Evolutionary conservation across 129 eudicot species (phyloP).

Genomic region (Helianthus tuberosus): DNA sequence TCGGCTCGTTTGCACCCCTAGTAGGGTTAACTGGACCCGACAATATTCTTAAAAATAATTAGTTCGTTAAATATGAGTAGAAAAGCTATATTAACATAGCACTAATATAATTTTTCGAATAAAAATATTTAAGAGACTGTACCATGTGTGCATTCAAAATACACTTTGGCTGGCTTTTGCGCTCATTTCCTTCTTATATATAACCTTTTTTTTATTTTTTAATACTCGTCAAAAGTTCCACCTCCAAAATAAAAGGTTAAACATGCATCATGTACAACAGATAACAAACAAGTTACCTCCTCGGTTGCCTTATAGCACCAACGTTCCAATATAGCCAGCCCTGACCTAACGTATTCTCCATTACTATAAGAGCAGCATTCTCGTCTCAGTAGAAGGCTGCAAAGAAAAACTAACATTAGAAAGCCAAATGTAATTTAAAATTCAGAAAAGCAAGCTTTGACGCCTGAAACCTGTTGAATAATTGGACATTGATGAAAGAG

Average conservation of each 20-base stretch:
- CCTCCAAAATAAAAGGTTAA: constrained; percentile 21
- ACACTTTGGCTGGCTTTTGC: neutral
- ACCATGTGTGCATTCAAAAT: constrained; percentile 6
- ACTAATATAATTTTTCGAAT: neutral
- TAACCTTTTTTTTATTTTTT: too few species aligned
- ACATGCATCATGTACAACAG: neutral
- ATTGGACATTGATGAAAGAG: constrained; percentile 90
- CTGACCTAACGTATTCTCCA: constrained; percentile 85
- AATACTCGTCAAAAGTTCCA: constrained; percentile 2
- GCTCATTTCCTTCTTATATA: neutral
- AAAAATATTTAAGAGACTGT: neutral
- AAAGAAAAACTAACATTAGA: constrained; percentile 25
- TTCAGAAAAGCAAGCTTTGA: constrained; percentile 11
- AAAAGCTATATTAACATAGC: constrained; percentile 3
- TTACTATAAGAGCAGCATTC: constrained; percentile 98
- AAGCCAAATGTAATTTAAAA: constrained; percentile 16
- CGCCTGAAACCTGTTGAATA: constrained; percentile 80
- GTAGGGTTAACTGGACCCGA: too few species aligned
- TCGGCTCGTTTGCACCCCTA: too few species aligned
- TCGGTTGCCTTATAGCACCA: constrained; percentile 90
- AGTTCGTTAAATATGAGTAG: neutral
- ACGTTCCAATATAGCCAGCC: constrained; percentile 75
- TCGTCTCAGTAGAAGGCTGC: constrained; percentile 90
- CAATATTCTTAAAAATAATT: neutral
- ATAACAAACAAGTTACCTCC: constrained; percentile 51